phyloP scores from a whole-genome alignment of 2,329 filamentous ascomycete genomes.

The Fusarium falciforme region DNA sequence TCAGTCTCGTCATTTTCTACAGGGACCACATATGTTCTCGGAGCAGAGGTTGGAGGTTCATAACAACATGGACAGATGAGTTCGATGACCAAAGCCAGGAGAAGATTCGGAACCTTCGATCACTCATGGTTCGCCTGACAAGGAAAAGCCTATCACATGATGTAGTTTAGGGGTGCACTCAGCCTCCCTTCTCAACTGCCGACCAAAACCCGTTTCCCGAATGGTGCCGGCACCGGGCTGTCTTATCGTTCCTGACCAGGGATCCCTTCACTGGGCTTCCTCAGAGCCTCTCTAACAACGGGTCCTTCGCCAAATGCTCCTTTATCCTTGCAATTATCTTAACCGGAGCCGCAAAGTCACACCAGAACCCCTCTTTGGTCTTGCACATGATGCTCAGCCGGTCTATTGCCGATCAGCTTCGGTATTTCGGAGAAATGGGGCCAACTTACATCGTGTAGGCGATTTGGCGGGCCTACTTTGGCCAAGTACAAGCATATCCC shows the following conservation, averaged over 20 bases:
- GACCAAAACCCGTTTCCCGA: neutral
- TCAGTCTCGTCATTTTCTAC: neutral
- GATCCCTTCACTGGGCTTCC: neutral
- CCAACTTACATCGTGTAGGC: neutral
- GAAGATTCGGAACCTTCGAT: too few relatives aligned
- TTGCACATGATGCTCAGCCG: neutral
- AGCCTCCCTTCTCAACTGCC: neutral
- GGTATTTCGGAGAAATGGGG: neutral
- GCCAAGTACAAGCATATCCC: neutral
- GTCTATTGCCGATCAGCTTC: neutral
- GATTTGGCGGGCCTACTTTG: neutral
- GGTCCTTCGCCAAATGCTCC: neutral
- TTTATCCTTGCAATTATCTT: neutral
- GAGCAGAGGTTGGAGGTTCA: neutral
- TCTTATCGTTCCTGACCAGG: neutral
- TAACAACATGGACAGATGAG: neutral
- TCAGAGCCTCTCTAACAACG: neutral
- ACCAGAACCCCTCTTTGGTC: constrained; percentile 14
- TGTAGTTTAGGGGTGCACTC: neutral
- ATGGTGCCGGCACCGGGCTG: neutral
- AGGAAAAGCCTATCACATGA: neutral
- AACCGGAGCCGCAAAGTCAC: constrained; percentile 5
- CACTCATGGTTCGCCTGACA: too few relatives aligned
- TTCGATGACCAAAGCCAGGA: neutral
- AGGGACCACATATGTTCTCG: neutral